phyloP scores from a whole-genome alignment of 306 rosid species.

The Inga leiocalycina region DNA sequence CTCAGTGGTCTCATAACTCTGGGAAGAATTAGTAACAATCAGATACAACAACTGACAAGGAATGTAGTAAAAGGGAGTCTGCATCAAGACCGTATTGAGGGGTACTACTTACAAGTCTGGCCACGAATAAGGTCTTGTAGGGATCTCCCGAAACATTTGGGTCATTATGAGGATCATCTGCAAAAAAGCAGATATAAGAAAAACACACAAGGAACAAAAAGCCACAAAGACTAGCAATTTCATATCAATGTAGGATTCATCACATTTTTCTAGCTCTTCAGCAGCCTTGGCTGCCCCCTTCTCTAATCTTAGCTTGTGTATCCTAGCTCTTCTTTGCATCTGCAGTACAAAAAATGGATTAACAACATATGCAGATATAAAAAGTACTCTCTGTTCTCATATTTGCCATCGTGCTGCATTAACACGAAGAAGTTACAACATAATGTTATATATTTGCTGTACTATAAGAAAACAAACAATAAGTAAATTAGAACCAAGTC shows the following conservation, averaged over 20 bases:
- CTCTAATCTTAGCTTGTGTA: conserved; percentile 81
- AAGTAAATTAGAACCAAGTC: background rate
- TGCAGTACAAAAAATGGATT: conserved; percentile 41
- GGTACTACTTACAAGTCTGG: conserved; percentile 76
- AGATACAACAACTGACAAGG: conserved; percentile 10
- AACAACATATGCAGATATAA: background rate
- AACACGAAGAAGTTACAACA: background rate
- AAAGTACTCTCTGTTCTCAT: background rate
- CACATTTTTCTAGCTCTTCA: conserved; percentile 95
- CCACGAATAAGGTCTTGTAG: conserved; percentile 91
- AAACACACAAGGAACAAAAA: conserved; percentile 17
- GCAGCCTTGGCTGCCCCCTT: conserved; percentile 90
- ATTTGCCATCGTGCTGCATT: background rate
- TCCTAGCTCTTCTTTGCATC: conserved; percentile 81
- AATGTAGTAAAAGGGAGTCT: conserved; percentile 11
- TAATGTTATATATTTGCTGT: background rate
- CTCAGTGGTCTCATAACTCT: conserved; percentile 95
- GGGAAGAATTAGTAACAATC: conserved; percentile 38
- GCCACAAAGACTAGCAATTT: background rate
- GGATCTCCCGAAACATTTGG: conserved; percentile 93
- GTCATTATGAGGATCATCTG: conserved; percentile 86
- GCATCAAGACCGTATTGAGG: background rate
- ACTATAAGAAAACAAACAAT: conserved; percentile 10
- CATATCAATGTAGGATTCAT: conserved; percentile 26
- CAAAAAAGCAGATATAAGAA: conserved; percentile 34